These are phyloP conservation scores for Byssochlamys sp. DNA, from an alignment of 2,329 filamentous ascomycete genomes.

Conservation along the genomic window DNA sequence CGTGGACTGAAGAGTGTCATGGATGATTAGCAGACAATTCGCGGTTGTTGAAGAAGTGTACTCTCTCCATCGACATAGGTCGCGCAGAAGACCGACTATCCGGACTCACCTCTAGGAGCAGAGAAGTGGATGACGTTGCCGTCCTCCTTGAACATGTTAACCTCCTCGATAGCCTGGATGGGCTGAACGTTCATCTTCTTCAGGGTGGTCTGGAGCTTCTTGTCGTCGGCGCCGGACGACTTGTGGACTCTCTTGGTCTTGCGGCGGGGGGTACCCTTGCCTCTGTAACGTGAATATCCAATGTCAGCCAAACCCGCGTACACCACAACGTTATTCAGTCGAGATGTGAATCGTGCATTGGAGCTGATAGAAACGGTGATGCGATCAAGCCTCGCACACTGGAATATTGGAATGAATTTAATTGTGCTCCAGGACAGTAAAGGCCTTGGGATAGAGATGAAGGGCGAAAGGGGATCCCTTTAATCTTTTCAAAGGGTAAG, in stretches of 20 bases:
- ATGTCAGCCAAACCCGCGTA: slow-evolving; percentile 16
- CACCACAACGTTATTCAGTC: slow-evolving; percentile 3
- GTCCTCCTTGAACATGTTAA: slow-evolving; percentile 99
- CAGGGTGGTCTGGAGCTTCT: slow-evolving; percentile 93
- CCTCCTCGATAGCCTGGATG: slow-evolving; percentile 98
- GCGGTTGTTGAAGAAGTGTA: not conserved
- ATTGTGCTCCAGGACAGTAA: not conserved
- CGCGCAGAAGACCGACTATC: not conserved
- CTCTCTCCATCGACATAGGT: not conserved
- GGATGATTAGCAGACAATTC: not conserved
- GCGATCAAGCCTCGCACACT: not conserved
- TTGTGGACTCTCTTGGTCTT: slow-evolving; percentile 98
- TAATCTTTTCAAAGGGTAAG: not conserved
- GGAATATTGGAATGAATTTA: not conserved
- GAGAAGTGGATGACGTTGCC: slow-evolving; percentile 99
- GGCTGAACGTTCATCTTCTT: slow-evolving; percentile 99
- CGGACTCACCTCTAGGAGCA: slow-evolving; percentile 77
- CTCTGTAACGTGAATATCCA: slow-evolving; percentile 46
- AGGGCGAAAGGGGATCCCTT: not conserved
- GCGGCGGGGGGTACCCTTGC: slow-evolving; percentile 95
- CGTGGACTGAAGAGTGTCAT: slow-evolving; percentile 61
- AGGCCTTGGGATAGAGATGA: not conserved
- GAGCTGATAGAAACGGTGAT: not conserved
- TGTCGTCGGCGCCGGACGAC: slow-evolving; percentile 89
- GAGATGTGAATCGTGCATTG: not conserved